A percentile compares a stretch with the other conserved stretches of the same genome.
Evolutionary conservation across 805 yeast genomes (phyloP).

Genomic region (Starmerella etchellsii): DNA sequence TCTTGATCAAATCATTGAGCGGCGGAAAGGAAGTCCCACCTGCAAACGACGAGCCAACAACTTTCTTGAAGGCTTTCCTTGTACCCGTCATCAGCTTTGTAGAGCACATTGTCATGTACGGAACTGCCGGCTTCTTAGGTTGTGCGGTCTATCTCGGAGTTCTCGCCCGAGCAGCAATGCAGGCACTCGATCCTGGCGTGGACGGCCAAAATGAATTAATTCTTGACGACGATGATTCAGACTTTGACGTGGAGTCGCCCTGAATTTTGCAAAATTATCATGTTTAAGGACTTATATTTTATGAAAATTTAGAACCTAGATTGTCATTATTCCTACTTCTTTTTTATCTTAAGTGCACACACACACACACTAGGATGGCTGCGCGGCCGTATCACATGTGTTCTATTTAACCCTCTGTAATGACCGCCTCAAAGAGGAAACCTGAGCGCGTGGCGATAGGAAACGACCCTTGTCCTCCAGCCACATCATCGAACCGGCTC

Average conservation of each 20-base stretch:
- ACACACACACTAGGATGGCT: no score
- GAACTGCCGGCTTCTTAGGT: conserved; percentile 20
- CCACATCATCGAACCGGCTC: no score
- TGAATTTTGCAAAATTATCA: neutral
- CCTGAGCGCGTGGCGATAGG: no score
- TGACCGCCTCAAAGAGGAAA: no score
- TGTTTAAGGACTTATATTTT: no score
- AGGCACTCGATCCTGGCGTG: conserved; percentile 20
- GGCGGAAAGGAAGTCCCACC: no score
- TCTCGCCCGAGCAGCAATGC: conserved; percentile 18
- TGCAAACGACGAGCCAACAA: neutral
- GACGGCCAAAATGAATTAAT: conserved; percentile 22
- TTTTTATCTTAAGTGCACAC: no score
- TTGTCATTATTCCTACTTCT: neutral
- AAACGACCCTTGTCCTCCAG: no score
- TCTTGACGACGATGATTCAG: conserved; percentile 21
- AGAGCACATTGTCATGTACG: conserved; percentile 8
- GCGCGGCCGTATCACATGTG: no score
- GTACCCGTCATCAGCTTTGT: neutral
- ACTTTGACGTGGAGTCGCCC: conserved; percentile 13
- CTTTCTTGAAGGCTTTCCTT: neutral
- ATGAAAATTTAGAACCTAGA: neutral
- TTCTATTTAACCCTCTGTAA: no score
- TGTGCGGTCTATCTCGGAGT: conserved; percentile 20
- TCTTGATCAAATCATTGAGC: neutral